Percentiles rank a stretch among this genome's conserved stretches.
These are phyloP conservation scores for Periconia sp. DNA, from an alignment of 2,329 filamentous ascomycete species.

Conservation along the genomic window DNA sequence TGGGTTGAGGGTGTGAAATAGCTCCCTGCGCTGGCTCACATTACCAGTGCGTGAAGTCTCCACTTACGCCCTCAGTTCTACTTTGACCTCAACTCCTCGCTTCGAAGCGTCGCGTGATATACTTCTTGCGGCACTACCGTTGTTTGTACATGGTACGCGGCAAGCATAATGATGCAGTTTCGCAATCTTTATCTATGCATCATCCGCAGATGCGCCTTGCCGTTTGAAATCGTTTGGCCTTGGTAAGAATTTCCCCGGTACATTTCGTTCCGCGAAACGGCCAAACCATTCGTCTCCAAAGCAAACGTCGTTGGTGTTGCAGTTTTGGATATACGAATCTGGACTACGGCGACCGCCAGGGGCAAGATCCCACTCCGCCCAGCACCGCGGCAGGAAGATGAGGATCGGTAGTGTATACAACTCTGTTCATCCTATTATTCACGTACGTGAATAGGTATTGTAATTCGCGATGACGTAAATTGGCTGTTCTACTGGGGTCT, in stretches of 20 bases:
- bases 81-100: neutral
- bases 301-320: neutral
- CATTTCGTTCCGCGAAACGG: neutral
- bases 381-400: conserved; percentile 4
- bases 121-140: neutral
- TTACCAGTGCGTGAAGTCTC: neutral
- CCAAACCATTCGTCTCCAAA: neutral
- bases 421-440: conserved; percentile 9
- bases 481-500: neutral
- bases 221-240: neutral
- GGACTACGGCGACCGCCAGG: neutral
- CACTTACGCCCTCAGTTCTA: neutral
- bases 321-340: no score
- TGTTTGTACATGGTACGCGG: neutral
- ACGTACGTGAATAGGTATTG: neutral
- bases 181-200: neutral
- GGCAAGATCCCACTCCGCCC: neutral
- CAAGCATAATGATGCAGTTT: neutral
- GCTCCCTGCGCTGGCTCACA: neutral
- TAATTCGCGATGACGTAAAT: neutral
- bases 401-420: conserved; percentile 3
- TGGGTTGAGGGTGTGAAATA: neutral
- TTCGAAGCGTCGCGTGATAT: neutral
- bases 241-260: conserved; percentile 1
- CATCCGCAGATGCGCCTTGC: no score